Conservation (phyloP, 305 asterid species). For the Solanum hybrid region DNA sequence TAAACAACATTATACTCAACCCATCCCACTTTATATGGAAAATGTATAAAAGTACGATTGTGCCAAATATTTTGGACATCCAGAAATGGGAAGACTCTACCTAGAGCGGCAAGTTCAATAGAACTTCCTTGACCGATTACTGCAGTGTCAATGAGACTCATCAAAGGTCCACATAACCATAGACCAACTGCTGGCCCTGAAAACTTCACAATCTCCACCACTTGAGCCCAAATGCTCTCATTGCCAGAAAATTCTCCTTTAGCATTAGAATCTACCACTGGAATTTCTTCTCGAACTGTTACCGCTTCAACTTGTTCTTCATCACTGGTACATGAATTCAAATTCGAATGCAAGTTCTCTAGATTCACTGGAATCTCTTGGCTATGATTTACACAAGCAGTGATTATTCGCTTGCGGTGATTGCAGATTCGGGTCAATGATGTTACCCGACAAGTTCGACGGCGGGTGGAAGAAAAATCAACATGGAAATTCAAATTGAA, state of each 20-base stretch:
- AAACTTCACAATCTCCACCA: slow-evolving; percentile 74
- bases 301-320: slow-evolving; percentile 11
- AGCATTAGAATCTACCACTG: slow-evolving; percentile 19
- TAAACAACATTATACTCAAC: neutral
- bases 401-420: slow-evolving; percentile 13
- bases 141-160: slow-evolving; percentile 94
- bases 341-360: neutral
- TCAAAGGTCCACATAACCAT: slow-evolving; percentile 87
- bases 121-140: slow-evolving; percentile 91
- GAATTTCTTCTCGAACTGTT: slow-evolving; percentile 16
- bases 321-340: neutral
- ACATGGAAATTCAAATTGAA: slow-evolving; percentile 12
- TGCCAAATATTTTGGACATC: neutral
- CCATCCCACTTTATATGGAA: neutral
- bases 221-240: slow-evolving; percentile 62
- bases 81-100: slow-evolving; percentile 16
- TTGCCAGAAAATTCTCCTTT: slow-evolving; percentile 34
- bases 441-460: neutral
- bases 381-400: slow-evolving; percentile 37
- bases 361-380: slow-evolving; percentile 6
- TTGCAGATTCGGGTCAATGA: neutral
- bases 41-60: neutral
- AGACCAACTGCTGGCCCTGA: slow-evolving; percentile 94
- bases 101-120: slow-evolving; percentile 89
- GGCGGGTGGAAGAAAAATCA: neutral